Conservation (phyloP, 164 flowering plant species). For the Liquidambar formosana region DNA sequence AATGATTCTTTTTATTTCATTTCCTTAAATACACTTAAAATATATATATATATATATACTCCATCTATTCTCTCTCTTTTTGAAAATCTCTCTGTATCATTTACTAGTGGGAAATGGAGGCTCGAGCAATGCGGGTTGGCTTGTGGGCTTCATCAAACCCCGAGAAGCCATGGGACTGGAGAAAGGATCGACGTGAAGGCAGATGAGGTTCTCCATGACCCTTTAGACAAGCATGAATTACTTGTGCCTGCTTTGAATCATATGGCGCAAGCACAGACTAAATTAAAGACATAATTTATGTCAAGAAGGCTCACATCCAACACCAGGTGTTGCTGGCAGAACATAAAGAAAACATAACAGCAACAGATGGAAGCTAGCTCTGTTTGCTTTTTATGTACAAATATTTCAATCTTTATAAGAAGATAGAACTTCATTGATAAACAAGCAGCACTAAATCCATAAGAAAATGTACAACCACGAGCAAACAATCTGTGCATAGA, state of each 20-base stretch:
- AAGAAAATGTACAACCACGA: no score
- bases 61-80: not conserved
- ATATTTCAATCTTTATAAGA: no score
- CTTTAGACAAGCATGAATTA: not conserved
- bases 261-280: not conserved
- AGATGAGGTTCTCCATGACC: conserved; percentile 15
- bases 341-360: no score
- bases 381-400: no score
- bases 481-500: not conserved
- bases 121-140: conserved; percentile 65
- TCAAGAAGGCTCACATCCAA: not conserved
- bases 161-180: conserved; percentile 95
- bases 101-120: conserved; percentile 77
- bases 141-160: conserved; percentile 86
- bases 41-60: no score
- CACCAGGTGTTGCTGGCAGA: not conserved
- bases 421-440: no score
- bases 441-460: no score
- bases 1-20: no score
- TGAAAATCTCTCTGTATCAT: not conserved
- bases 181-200: conserved; percentile 58
- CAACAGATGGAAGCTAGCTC: no score
- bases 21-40: no score
- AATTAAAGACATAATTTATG: not conserved
- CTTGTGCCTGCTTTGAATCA: not conserved